Percentiles rank a stretch among this genome's conserved stretches.
phyloP scores from a whole-genome alignment of 2,329 filamentous ascomycete species.

The Phialophora tarda region DNA sequence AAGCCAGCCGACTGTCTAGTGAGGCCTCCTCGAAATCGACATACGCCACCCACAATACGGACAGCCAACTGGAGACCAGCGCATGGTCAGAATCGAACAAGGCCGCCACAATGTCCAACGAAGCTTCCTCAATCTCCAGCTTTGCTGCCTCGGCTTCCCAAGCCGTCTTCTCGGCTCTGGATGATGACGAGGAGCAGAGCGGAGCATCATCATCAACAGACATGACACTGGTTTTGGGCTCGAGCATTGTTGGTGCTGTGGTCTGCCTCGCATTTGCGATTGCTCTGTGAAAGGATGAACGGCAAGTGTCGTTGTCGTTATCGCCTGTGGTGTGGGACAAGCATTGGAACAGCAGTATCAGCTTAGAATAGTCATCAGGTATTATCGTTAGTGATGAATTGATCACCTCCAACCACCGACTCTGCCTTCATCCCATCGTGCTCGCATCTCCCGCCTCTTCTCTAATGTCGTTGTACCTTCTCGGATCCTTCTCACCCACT shows the following conservation, averaged over 20 bases:
- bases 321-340: background rate
- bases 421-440: conserved; percentile 92
- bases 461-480: conserved; percentile 81
- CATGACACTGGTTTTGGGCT: conserved; percentile 12
- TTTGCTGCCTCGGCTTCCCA: conserved; percentile 19
- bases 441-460: conserved; percentile 81
- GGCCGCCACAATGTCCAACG: conserved; percentile 6
- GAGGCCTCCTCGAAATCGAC: conserved; percentile 14
- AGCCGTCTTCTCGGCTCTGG: background rate
- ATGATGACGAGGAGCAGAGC: conserved; percentile 1
- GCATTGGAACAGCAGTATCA: conserved; percentile 2
- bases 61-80: conserved; percentile 11
- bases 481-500: conserved; percentile 82
- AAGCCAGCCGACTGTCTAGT: conserved; percentile 17
- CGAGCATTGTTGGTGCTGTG: conserved; percentile 18
- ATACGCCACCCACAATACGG: conserved; percentile 1
- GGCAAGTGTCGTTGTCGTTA: background rate
- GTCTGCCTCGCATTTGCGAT: conserved; percentile 21
- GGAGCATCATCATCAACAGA: conserved; percentile 3
- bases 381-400: conserved; percentile 21
- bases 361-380: conserved; percentile 13
- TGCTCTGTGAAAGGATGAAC: conserved; percentile 8
- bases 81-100: conserved; percentile 7
- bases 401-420: conserved; percentile 89
- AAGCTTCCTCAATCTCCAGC: conserved; percentile 1